These are phyloP conservation scores for Sporisorium graminicola DNA, from an alignment of 1,284 basidiomycete genomes.

Conservation along the genomic window DNA sequence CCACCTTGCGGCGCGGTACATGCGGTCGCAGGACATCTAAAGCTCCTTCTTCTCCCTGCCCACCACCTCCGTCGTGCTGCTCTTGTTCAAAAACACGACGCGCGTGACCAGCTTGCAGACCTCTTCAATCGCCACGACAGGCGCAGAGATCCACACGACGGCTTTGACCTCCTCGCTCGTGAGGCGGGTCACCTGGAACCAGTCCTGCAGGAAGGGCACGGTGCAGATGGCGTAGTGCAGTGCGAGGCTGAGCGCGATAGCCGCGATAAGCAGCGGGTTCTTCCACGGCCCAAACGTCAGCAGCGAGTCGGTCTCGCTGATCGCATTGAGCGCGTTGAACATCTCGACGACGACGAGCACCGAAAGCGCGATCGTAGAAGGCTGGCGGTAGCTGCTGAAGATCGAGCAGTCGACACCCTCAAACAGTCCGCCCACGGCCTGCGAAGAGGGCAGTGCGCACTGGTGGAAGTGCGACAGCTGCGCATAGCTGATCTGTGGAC, in stretches of 20 bases:
- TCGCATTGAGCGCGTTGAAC: constrained; percentile 99
- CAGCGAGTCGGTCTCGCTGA: constrained; percentile 96
- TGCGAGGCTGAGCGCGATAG: constrained; percentile 86
- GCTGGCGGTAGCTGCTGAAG: constrained; percentile 87
- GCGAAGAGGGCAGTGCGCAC: constrained; percentile 73
- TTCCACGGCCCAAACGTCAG: constrained; percentile 89
- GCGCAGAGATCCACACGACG: constrained; percentile 88
- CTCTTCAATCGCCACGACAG: constrained; percentile 92
- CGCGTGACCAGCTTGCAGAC: constrained; percentile 42
- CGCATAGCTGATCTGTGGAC: constrained; percentile 91
- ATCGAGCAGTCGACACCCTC: constrained; percentile 91
- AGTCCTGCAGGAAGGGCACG: constrained; percentile 63
- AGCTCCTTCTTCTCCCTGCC: constrained; percentile 33
- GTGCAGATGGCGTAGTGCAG: constrained; percentile 95
- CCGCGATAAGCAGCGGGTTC: constrained; percentile 81
- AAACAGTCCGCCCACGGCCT: constrained; percentile 73
- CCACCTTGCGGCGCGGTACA: too few relatives aligned
- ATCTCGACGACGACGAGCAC: constrained; percentile 95
- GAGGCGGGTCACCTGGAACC: constrained; percentile 89
- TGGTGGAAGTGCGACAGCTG: constrained; percentile 80
- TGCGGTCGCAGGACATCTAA: constrained; percentile 7
- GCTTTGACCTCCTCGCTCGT: constrained; percentile 95
- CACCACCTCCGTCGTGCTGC: neutral
- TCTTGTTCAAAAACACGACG: constrained; percentile 6
- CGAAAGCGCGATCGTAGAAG: constrained; percentile 92